Conservation (phyloP, 345 rosid species). For the Rubroshorea leprosula region DNA sequence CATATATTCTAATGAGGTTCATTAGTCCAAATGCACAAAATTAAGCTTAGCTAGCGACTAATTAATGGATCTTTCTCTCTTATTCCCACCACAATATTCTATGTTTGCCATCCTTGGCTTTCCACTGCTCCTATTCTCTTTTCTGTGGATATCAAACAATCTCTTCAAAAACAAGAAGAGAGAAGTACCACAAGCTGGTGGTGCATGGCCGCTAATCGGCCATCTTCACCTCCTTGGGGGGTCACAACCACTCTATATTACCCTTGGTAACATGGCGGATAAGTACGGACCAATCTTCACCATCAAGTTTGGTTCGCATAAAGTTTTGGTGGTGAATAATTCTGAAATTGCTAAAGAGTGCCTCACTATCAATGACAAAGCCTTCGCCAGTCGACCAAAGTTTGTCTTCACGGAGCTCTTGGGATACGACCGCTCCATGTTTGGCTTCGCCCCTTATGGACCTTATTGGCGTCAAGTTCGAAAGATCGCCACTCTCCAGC, state of each 20-base stretch:
- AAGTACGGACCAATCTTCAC: conserved; percentile 31
- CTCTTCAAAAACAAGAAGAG: too few species aligned
- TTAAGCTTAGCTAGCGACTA: too few species aligned
- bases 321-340: conserved; percentile 21
- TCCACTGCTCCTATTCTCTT: too few species aligned
- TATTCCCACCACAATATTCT: too few species aligned
- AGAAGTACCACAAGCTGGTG: conserved; percentile 6
- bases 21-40: too few species aligned
- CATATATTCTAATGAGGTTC: too few species aligned
- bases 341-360: conserved; percentile 34
- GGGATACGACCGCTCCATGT: conserved; percentile 22
- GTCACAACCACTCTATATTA: conserved; percentile 19
- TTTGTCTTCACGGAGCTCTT: conserved; percentile 11
- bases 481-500: conserved; percentile 22
- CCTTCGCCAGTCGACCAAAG: conserved; percentile 31
- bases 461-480: conserved; percentile 33
- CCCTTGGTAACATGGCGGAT: conserved; percentile 23
- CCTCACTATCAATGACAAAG: conserved; percentile 23
- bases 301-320: conserved; percentile 30
- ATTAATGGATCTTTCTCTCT: too few species aligned
- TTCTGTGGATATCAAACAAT: too few species aligned
- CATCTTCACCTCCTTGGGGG: conserved; percentile 33
- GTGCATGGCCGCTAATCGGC: conserved; percentile 34
- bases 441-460: conserved; percentile 28
- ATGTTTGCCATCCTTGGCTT: too few species aligned